Evolutionary conservation across 2,329 filamentous ascomycete species (phyloP), one percentile per base, ranked within the genome.

Genomic region (Diaporthe sp.): DNA sequence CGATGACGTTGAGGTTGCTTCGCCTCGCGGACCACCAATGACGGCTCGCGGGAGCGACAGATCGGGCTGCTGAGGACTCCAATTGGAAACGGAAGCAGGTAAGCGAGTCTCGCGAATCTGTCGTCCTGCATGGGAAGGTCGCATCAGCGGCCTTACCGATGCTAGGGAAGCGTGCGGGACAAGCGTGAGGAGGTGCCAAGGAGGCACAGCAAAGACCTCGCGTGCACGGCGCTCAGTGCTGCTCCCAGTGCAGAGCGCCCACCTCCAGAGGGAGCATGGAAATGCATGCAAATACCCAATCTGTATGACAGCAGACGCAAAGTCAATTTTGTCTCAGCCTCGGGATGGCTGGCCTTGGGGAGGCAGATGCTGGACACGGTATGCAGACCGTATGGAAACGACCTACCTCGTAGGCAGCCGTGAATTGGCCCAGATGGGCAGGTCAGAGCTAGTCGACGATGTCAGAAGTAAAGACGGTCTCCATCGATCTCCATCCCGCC

Each of bases 101-200:
- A 71, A 65, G 44, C 69, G 70, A 75, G 51, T 22, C 59, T 73
- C 70, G 69, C 74, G 59, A 75, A 75, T 75, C 74, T 69, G 59
- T 68, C 49, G 46, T 57, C 49, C 51, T 15, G 73, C 73, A 75
- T 71, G 69, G 62, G 69, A 67, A 25, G 49, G 70, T 73, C 34
- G 65, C 70, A 58, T 65, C 22, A 46, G 59, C 58, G 70, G 72
- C 22, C 62, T 25, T 53, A 13, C 58, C 55, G 31, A 71, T 46
- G 49, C 58, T 42, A 39, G 34, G 49, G 53, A 22, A 37, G 62
- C 37, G 28, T n/a, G 6, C 55, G 62, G 62, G 61, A 31, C 72
- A 46, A 34, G 39, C n/a, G 13, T 34, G 25, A 51, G 39, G 31
- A 68, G 44, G 31, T 51, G 44, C 44, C 62, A 58, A 57, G 61